Conservation (phyloP, 352 stramenopile genomes). For the Phytophthora sp. region DNA sequence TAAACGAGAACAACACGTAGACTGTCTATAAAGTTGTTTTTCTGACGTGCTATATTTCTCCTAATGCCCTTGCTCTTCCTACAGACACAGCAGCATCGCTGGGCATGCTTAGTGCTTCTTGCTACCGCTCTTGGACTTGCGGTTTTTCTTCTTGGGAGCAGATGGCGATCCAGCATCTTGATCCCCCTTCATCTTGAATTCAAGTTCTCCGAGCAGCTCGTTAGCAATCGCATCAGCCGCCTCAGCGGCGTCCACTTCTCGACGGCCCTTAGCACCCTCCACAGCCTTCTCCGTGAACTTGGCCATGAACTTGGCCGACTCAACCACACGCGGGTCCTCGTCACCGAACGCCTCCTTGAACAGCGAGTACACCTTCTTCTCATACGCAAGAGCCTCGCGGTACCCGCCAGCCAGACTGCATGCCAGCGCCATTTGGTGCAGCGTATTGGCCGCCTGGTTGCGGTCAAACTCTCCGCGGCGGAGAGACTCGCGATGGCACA, state of each 20-base stretch:
- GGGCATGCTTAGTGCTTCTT: constrained; percentile 72
- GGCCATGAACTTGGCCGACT: constrained; percentile 85
- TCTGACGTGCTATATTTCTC: constrained; percentile 31
- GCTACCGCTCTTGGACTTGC: constrained; percentile 59
- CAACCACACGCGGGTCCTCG: constrained; percentile 78
- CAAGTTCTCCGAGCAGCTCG: constrained; percentile 75
- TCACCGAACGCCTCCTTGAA: constrained; percentile 86
- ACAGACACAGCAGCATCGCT: constrained; percentile 1
- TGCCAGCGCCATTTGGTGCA: constrained; percentile 89
- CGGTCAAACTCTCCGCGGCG: constrained; percentile 88
- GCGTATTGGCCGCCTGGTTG: constrained; percentile 84
- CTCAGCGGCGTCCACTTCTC: constrained; percentile 78
- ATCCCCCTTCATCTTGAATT: constrained; percentile 56
- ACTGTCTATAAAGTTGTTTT: constrained; percentile 43
- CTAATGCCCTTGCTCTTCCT: constrained; percentile 8
- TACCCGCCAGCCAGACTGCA: constrained; percentile 80
- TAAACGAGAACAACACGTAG: constrained; percentile 16
- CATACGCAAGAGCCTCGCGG: constrained; percentile 88
- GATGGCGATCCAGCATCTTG: constrained; percentile 39
- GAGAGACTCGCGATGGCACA: constrained; percentile 89
- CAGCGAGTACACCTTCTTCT: constrained; percentile 89
- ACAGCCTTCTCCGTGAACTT: constrained; percentile 90
- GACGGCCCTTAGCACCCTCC: constrained; percentile 82
- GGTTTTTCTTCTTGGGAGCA: constrained; percentile 67
- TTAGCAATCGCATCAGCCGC: constrained; percentile 80